Evolutionary conservation across 2,329 filamentous ascomycete genomes (phyloP).

Genomic region (Cytospora mali): DNA sequence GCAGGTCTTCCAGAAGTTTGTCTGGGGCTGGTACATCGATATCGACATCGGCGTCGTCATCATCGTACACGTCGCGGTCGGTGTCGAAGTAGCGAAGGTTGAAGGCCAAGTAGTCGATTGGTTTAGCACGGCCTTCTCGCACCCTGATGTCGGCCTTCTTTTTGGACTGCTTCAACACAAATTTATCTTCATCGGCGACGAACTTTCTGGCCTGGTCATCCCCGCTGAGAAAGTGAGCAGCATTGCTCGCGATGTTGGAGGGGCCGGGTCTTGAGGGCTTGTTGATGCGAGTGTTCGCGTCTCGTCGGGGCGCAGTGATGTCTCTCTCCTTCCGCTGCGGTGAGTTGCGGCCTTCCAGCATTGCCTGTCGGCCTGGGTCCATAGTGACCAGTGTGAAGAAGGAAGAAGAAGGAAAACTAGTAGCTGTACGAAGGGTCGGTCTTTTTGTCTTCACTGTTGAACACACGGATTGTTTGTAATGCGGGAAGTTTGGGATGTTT

Average conservation of each 20-base stretch:
- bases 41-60: conserved; percentile 72
- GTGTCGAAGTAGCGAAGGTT: conserved; percentile 86
- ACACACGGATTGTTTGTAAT: background rate
- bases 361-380: conserved; percentile 58
- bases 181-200: conserved; percentile 92
- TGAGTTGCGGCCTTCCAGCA: conserved; percentile 54
- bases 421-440: background rate
- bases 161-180: conserved; percentile 95
- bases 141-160: conserved; percentile 97
- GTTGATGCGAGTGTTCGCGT: conserved; percentile 58
- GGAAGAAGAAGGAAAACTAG: background rate
- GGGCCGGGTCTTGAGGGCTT: conserved; percentile 48
- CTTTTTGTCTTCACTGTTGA: background rate
- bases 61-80: conserved; percentile 82
- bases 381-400: conserved; percentile 39
- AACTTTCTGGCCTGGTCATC: conserved; percentile 80
- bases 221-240: conserved; percentile 62
- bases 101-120: conserved; percentile 92
- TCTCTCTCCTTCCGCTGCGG: conserved; percentile 43
- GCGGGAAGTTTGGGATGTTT: background rate
- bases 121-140: conserved; percentile 84
- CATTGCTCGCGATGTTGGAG: conserved; percentile 35
- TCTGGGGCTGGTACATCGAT: conserved; percentile 80
- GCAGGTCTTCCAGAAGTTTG: conserved; percentile 75
- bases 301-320: conserved; percentile 57